These are phyloP conservation scores for Phytophthora cactorum DNA, from an alignment of 352 stramenopile species.

Conservation along the genomic window DNA sequence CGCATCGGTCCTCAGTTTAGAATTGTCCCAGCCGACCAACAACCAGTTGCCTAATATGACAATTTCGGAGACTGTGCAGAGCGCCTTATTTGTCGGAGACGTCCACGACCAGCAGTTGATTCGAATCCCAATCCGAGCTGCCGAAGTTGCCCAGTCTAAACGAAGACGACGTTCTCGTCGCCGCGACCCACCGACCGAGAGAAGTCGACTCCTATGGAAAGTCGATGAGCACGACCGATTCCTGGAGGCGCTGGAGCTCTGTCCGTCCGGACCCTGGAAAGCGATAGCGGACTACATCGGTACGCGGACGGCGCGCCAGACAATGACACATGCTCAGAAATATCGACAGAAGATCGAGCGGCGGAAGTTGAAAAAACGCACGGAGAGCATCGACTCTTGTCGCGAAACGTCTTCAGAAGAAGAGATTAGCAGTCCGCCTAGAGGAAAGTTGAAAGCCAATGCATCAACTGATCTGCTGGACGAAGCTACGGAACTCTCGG, in stretches of 20 bases:
- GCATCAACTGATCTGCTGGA: neutral
- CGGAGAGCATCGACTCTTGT: neutral
- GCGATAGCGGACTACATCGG: constrained; percentile 46
- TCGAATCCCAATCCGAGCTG: constrained; percentile 27
- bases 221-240: constrained; percentile 60
- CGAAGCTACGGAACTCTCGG: constrained; percentile 8
- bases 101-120: constrained; percentile 23
- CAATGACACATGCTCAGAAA: constrained; percentile 71
- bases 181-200: constrained; percentile 9
- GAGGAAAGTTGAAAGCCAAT: neutral
- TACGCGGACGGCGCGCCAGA: constrained; percentile 81
- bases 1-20: constrained; percentile 9
- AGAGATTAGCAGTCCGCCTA: neutral
- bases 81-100: constrained; percentile 22
- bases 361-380: constrained; percentile 15
- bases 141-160: constrained; percentile 11
- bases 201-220: constrained; percentile 27
- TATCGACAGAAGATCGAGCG: constrained; percentile 82
- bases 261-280: constrained; percentile 59
- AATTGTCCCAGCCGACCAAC: constrained; percentile 8
- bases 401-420: neutral
- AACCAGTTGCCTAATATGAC: constrained; percentile 12
- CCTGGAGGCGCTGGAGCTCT: constrained; percentile 53
- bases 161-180: constrained; percentile 18
- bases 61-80: constrained; percentile 31